Conservation (phyloP, 1,284 basidiomycete genomes). For the Phaffia rhodozyma region DNA sequence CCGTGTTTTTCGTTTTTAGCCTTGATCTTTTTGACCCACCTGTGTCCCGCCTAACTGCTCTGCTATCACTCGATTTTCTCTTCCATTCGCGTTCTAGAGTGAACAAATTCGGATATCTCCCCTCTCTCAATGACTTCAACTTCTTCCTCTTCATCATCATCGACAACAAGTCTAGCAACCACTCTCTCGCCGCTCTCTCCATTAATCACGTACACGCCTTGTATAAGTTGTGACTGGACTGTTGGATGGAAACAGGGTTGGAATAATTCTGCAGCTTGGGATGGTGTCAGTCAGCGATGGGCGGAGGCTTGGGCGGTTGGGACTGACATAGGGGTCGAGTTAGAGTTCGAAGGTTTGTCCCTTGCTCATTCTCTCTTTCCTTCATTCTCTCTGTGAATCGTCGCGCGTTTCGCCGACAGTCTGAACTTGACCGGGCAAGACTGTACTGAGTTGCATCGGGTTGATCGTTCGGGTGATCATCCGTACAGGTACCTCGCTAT, state of each 20-base stretch:
- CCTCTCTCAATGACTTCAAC: too few relatives aligned
- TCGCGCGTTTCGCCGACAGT: too few relatives aligned
- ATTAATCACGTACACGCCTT: constrained; percentile 2
- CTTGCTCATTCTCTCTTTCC: not conserved
- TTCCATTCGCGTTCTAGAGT: too few relatives aligned
- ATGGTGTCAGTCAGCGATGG: not conserved
- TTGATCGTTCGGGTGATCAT: not conserved
- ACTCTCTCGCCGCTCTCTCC: constrained; percentile 9
- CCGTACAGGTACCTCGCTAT: constrained; percentile 1
- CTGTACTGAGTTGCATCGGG: too few relatives aligned
- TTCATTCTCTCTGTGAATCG: too few relatives aligned
- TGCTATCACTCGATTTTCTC: too few relatives aligned
- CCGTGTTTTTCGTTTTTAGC: too few relatives aligned
- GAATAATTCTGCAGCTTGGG: constrained; percentile 8
- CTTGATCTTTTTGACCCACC: too few relatives aligned
- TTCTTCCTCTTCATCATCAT: too few relatives aligned
- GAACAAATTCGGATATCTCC: too few relatives aligned
- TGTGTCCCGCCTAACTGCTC: too few relatives aligned
- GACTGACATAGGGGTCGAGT: not conserved
- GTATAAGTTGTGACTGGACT: constrained; percentile 11
- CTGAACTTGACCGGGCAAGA: too few relatives aligned
- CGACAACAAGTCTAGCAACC: not conserved
- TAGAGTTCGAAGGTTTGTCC: constrained; percentile 1
- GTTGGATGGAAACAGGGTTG: constrained; percentile 7
- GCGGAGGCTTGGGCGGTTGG: constrained; percentile 10